These are phyloP conservation scores for Colletotrichum incanum DNA, from an alignment of 2,329 filamentous ascomycete genomes.

Conservation along the genomic window DNA sequence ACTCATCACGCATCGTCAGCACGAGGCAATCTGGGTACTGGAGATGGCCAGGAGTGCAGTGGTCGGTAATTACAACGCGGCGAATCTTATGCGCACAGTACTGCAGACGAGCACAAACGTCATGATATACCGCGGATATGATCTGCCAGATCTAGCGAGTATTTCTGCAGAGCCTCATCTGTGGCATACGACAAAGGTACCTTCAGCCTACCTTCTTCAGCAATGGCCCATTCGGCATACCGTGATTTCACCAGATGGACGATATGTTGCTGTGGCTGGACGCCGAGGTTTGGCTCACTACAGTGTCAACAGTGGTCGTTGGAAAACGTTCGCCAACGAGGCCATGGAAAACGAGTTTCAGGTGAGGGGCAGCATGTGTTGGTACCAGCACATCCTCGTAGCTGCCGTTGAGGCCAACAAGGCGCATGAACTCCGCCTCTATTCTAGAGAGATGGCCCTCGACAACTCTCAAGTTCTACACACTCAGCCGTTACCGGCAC, in stretches of 20 bases:
- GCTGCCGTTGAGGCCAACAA: conserved; percentile 91
- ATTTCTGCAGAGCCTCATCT: conserved; percentile 92
- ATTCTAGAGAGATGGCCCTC: conserved; percentile 87
- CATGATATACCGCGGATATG: conserved; percentile 94
- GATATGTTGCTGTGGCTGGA: conserved; percentile 97
- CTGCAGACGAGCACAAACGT: conserved; percentile 90
- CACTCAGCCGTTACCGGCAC: conserved; percentile 82
- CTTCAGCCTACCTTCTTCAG: conserved; percentile 85
- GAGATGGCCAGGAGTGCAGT: conserved; percentile 97
- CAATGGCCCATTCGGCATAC: conserved; percentile 95
- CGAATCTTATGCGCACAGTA: conserved; percentile 91
- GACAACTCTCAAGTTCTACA: conserved; percentile 82
- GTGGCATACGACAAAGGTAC: conserved; percentile 95
- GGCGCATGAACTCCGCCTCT: conserved; percentile 90
- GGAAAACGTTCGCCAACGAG: conserved; percentile 92
- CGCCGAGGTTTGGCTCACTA: conserved; percentile 94
- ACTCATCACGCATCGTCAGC: conserved; percentile 78
- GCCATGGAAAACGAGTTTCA: conserved; percentile 91
- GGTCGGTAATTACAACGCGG: conserved; percentile 90
- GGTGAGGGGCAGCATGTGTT: conserved; percentile 96
- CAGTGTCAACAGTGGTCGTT: conserved; percentile 92
- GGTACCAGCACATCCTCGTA: conserved; percentile 96
- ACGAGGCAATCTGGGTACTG: conserved; percentile 87
- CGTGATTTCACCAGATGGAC: conserved; percentile 90
- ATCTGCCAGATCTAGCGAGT: conserved; percentile 89